Evolutionary conservation across 192 early-diverging fungal species (phyloP).

Genomic region (Chytriomyces sp.): DNA sequence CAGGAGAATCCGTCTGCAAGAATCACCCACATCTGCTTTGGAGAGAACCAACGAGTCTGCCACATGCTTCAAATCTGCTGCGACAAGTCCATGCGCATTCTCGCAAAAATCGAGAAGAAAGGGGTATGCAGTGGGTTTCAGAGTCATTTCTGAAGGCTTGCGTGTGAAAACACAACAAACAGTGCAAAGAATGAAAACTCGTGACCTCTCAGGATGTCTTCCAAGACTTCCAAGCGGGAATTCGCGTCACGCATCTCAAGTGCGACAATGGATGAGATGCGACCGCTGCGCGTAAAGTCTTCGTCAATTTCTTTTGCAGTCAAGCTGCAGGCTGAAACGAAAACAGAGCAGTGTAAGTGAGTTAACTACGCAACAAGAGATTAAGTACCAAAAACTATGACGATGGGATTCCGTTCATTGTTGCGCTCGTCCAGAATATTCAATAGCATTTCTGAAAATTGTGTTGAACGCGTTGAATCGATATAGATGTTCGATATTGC

Average conservation of each 20-base stretch:
- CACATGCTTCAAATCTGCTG: constrained; percentile 75
- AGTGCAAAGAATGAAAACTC: background rate
- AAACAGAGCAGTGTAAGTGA: background rate
- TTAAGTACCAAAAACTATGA: background rate
- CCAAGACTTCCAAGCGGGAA: background rate
- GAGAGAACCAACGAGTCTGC: constrained; percentile 54
- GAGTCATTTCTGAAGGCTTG: constrained; percentile 34
- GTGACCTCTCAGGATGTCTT: background rate
- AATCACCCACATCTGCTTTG: constrained; percentile 32
- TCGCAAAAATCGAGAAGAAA: constrained; percentile 52
- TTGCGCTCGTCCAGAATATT: background rate
- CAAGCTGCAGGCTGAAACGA: background rate
- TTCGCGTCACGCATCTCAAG: constrained; percentile 1
- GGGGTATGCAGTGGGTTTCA: constrained; percentile 9
- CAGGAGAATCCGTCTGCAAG: too few species aligned
- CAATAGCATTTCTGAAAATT: background rate
- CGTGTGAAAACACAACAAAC: background rate
- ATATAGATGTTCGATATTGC: background rate
- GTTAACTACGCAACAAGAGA: too few species aligned
- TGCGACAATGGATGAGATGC: background rate
- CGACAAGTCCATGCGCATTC: constrained; percentile 76
- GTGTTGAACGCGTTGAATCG: background rate
- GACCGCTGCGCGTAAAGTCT: constrained; percentile 12
- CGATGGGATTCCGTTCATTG: background rate
- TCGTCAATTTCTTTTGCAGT: constrained; percentile 4